Base-by-base conservation (phyloP, 495 filamentous ascomycete genomes). In the Talaromyces ruber region DNA sequence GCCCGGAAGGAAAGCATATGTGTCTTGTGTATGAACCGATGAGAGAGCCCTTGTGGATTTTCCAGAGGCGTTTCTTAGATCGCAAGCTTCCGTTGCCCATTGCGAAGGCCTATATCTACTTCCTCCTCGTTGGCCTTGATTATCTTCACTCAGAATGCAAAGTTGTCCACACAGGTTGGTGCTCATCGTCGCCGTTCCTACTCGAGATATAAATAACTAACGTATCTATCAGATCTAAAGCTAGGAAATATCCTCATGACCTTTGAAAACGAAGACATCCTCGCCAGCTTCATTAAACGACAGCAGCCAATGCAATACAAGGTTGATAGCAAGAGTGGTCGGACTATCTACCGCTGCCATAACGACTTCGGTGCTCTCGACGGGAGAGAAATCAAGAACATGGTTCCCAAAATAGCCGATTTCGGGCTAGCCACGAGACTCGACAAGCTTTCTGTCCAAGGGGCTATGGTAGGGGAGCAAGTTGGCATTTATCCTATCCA, bases 61-160 rank as follows among this genome's bases (percentile, higher is more conserved):
- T 71, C 56, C 65, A 69, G 61, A 57, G 56, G 18, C 72, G 64
- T 9, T 67, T 68, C 24, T 54, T 66, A 55, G 64, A 64, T 45
- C 55, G 64, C n/a, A 63, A 28, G 3, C 56, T 72, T 24, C 66
- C 71, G 34, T 47, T 67, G 24, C 59, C 63, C 8, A 61, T 76
- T 11, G 34, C 75, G 21, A 73, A 73, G 60, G 61, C 62, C 4
- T 63, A 71, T 30, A 59, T 71, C 4, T 63, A 64, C 56, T 57
- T 72, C 9, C 55, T 79, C n/a, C 60, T 79, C 9, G 60, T 67
- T 52, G 75, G 72, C 24, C 72, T 79, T 18, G 68, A 71, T 37
- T 77, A 74, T 63, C 68, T 79, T n/a, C 72, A 79, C 64, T 66
- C 62, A 18, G 64, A 75, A 60, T 75, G 71, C 54, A 68, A 70